Evolutionary conservation across 345 rosid species (phyloP).

Genomic region (Lepidium africanum): DNA sequence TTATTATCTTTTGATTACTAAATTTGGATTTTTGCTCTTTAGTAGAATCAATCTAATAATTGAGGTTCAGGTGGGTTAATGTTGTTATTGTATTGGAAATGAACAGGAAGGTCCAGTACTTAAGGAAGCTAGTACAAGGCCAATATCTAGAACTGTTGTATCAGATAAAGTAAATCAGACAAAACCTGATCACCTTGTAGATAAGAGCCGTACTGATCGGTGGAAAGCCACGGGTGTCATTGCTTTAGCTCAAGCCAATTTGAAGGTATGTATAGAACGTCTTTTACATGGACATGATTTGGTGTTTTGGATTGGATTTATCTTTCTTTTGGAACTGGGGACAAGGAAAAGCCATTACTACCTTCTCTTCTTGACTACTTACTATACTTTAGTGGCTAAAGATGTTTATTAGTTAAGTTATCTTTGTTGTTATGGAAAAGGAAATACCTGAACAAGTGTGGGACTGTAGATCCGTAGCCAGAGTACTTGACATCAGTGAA

Average conservation of each 20-base stretch:
- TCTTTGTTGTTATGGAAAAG: constrained; percentile 27
- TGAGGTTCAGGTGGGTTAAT: neutral
- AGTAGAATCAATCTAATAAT: neutral
- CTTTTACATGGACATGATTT: neutral
- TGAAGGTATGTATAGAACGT: constrained; percentile 44
- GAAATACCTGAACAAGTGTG: constrained; percentile 76
- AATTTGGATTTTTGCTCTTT: neutral
- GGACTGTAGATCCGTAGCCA: constrained; percentile 49
- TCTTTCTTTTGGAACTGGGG: neutral
- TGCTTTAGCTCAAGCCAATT: constrained; percentile 55
- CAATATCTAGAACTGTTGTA: constrained; percentile 38
- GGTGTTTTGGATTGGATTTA: neutral
- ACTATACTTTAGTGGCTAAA: neutral
- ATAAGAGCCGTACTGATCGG: constrained; percentile 45
- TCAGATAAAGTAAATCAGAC: constrained; percentile 11
- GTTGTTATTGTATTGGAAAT: neutral
- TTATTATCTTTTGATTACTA: neutral
- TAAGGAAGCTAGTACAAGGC: constrained; percentile 49
- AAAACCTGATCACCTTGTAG: constrained; percentile 25
- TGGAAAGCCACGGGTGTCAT: constrained; percentile 80
- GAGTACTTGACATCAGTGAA: constrained; percentile 63
- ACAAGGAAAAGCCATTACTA: neutral
- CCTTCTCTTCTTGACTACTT: neutral
- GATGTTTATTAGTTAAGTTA: neutral
- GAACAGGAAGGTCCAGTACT: constrained; percentile 68